These are phyloP conservation scores for Bullera alba DNA, from an alignment of 768 basidiomycete species.

Conservation along the genomic window DNA sequence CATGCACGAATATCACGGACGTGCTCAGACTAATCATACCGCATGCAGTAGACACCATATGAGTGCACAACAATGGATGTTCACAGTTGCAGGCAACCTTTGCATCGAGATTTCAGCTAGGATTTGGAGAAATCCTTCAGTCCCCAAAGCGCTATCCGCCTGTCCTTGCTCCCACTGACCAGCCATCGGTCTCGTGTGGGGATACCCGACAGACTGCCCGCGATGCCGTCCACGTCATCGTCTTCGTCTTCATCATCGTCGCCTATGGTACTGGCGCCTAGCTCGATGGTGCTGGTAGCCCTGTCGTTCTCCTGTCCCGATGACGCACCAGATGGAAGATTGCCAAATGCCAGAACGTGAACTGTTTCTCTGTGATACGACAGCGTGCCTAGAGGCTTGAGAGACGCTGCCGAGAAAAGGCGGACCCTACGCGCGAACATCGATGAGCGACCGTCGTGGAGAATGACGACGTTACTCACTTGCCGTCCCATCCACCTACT, in stretches of 20 bases:
- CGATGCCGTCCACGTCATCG: slow-evolving; percentile 53
- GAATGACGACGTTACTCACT: slow-evolving; percentile 51
- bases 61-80: too few species aligned
- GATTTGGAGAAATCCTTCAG: slow-evolving; percentile 47
- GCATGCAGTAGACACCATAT: too few species aligned
- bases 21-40: too few species aligned
- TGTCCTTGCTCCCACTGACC: slow-evolving; percentile 60
- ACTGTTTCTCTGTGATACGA: slow-evolving; percentile 72
- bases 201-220: slow-evolving; percentile 43
- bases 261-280: slow-evolving; percentile 47
- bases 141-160: slow-evolving; percentile 65
- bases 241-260: slow-evolving; percentile 54
- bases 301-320: too few species aligned
- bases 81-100: too few species aligned
- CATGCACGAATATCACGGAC: too few species aligned
- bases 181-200: slow-evolving; percentile 55
- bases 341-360: slow-evolving; percentile 67
- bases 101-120: too few species aligned
- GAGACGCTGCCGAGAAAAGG: slow-evolving; percentile 68
- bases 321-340: neutral
- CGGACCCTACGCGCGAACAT: slow-evolving; percentile 56
- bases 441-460: neutral
- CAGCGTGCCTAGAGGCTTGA: slow-evolving; percentile 78
- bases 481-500: slow-evolving; percentile 89
- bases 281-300: neutral